These are phyloP conservation scores for Lasiosphaeris hirsuta DNA, from an alignment of 495 filamentous ascomycete species.

Conservation along the genomic window DNA sequence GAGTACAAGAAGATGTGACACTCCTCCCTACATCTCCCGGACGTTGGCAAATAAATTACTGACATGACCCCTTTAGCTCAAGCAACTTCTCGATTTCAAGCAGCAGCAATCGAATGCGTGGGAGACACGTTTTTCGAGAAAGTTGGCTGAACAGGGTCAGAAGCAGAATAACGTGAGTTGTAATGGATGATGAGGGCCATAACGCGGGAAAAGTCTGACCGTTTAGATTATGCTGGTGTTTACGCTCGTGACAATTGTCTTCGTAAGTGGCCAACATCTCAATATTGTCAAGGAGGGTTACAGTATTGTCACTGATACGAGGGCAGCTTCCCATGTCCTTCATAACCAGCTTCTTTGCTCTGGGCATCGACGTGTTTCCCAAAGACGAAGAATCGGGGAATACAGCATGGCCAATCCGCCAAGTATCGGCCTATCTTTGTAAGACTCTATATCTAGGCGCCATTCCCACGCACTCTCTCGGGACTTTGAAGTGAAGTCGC, in stretches of 20 bases:
- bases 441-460: too few species aligned
- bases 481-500: not conserved
- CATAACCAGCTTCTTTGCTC: conserved; percentile 19
- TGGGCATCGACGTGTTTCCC: conserved; percentile 13
- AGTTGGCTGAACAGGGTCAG: conserved; percentile 7
- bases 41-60: not conserved
- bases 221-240: conserved; percentile 5
- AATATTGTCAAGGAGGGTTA: too few species aligned
- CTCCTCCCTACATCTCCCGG: not conserved
- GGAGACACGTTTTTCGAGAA: conserved; percentile 5
- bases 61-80: not conserved
- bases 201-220: not conserved
- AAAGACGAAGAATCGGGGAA: conserved; percentile 8
- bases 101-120: conserved; percentile 9
- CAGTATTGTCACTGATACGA: not conserved
- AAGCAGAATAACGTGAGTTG: conserved; percentile 2
- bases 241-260: conserved; percentile 8
- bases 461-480: too few species aligned
- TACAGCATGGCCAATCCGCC: conserved; percentile 1
- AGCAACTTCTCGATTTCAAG: conserved; percentile 13
- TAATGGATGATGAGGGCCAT: not conserved
- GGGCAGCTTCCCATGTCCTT: conserved; percentile 18
- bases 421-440: conserved; percentile 13
- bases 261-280: not conserved
- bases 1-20: conserved; percentile 8